Evolutionary conservation across 345 rosid species (phyloP).

Genomic region (Linum tenue): DNA sequence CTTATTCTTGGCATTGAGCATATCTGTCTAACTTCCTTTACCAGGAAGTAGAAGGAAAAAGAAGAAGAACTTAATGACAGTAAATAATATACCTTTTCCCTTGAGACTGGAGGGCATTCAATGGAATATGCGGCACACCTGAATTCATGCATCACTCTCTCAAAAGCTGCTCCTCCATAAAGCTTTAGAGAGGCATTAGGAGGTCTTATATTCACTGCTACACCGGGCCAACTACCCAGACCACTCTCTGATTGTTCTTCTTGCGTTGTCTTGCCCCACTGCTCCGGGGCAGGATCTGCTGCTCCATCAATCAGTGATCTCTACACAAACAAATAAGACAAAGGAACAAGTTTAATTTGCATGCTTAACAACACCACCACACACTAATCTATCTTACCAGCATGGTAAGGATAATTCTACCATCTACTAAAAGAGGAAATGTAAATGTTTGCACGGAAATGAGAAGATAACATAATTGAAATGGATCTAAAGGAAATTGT

Average conservation of each 20-base stretch:
- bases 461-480: not conserved
- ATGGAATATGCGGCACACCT: slow-evolving; percentile 95
- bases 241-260: slow-evolving; percentile 87
- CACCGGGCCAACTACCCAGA: slow-evolving; percentile 94
- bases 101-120: slow-evolving; percentile 83
- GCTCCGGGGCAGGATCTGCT: slow-evolving; percentile 95
- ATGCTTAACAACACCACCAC: not conserved
- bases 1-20: not conserved
- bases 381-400: not conserved
- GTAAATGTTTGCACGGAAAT: not conserved
- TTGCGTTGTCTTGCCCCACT: slow-evolving; percentile 86
- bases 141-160: slow-evolving; percentile 88
- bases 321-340: slow-evolving; percentile 29
- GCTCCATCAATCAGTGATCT: slow-evolving; percentile 94
- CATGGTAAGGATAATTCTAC: not conserved
- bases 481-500: not conserved
- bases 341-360: slow-evolving; percentile 3
- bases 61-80: not conserved
- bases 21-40: not conserved
- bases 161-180: slow-evolving; percentile 98
- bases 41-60: not conserved
- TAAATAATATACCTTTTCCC: slow-evolving; percentile 64
- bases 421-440: not conserved
- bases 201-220: slow-evolving; percentile 56
- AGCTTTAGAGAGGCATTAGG: slow-evolving; percentile 88